Conservation (phyloP, 208 protist genomes). For the Porcisia deanei region DNA sequence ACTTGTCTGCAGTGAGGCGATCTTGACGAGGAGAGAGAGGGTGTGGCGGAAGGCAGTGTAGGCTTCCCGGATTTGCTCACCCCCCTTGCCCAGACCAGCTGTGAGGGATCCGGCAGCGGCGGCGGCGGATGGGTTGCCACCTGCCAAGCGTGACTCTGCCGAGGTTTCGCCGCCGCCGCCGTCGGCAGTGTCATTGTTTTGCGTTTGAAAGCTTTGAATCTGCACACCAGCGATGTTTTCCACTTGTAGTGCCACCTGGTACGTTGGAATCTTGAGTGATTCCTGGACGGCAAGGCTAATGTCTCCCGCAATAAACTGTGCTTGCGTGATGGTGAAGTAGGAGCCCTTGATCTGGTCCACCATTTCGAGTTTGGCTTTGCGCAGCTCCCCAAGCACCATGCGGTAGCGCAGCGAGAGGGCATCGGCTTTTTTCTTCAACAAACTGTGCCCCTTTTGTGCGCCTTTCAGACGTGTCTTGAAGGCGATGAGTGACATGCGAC, state of each 20-base stretch:
- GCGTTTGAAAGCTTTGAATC: constrained; percentile 93
- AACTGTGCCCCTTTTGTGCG: constrained; percentile 97
- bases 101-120: constrained; percentile 38
- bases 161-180: constrained; percentile 4
- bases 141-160: constrained; percentile 9
- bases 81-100: constrained; percentile 96
- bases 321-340: constrained; percentile 96
- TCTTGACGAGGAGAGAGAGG: constrained; percentile 92
- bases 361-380: constrained; percentile 86
- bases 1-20: constrained; percentile 98
- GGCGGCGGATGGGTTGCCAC: constrained; percentile 11
- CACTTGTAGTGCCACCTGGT: constrained; percentile 88
- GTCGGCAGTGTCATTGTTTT: constrained; percentile 37
- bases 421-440: constrained; percentile 99
- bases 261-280: constrained; percentile 89
- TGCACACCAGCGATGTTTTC: constrained; percentile 99
- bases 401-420: constrained; percentile 98
- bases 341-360: constrained; percentile 87
- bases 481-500: constrained; percentile 92
- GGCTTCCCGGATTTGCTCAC: constrained; percentile 95
- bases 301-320: constrained; percentile 97
- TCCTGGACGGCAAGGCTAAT: constrained; percentile 95
- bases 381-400: constrained; percentile 94
- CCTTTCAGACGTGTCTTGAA: constrained; percentile 96
- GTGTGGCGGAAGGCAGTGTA: constrained; percentile 91